phyloP scores from a whole-genome alignment of 2,329 filamentous ascomycete genomes.

The Microcyclospora pomicola region DNA sequence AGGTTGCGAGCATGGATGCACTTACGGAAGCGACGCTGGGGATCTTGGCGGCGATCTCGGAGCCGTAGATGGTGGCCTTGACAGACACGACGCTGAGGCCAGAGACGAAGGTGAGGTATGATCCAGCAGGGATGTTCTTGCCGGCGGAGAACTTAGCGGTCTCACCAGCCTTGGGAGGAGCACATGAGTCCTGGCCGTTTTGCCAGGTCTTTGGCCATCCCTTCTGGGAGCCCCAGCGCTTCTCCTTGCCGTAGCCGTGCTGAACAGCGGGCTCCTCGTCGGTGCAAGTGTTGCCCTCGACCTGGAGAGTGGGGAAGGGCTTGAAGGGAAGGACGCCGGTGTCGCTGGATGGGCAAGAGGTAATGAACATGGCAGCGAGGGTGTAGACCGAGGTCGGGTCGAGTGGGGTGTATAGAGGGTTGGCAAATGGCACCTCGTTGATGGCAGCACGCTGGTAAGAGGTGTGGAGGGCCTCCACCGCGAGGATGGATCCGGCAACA shows the following conservation, averaged over 20 bases:
- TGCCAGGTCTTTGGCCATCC: neutral
- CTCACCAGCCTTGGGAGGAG: constrained; percentile 3
- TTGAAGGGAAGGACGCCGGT: constrained; percentile 46
- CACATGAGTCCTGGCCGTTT: neutral
- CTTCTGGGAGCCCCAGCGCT: neutral
- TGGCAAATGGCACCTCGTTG: constrained; percentile 40
- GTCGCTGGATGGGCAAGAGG: constrained; percentile 41
- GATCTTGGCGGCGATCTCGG: too few relatives aligned
- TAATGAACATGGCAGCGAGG: constrained; percentile 50
- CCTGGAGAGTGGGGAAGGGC: constrained; percentile 19
- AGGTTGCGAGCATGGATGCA: neutral
- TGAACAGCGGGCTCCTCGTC: constrained; percentile 2
- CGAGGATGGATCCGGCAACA: constrained; percentile 47
- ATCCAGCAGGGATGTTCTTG: constrained; percentile 2
- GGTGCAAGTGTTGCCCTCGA: constrained; percentile 2
- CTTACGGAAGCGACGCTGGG: neutral
- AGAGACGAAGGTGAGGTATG: constrained; percentile 9
- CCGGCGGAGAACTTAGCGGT: constrained; percentile 3
- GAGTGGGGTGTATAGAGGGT: constrained; percentile 48
- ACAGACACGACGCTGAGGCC: constrained; percentile 8
- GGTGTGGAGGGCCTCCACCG: constrained; percentile 49
- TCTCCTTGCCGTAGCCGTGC: neutral
- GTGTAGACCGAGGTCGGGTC: constrained; percentile 47
- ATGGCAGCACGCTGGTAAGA: constrained; percentile 40
- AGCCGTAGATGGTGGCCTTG: constrained; percentile 4